Percentiles rank a stretch among this genome's conserved stretches.
These are phyloP conservation scores for Monosporascus sp. DNA, from an alignment of 2,329 filamentous ascomycete species.

Conservation along the genomic window DNA sequence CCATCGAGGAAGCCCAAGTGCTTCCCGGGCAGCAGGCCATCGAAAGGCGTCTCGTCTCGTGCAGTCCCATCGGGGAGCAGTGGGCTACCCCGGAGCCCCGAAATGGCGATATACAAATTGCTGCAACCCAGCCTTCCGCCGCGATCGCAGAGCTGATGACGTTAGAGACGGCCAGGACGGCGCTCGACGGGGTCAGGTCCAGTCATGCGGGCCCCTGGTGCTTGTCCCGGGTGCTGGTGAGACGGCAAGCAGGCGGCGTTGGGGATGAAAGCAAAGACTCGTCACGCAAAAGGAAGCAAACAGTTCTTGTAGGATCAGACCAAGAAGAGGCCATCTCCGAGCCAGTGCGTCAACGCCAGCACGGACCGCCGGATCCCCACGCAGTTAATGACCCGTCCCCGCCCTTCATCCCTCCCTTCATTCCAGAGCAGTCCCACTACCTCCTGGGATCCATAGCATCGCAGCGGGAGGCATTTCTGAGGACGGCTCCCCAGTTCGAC, in stretches of 20 bases:
- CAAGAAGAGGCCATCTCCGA: too few species aligned
- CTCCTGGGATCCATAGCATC: constrained; percentile 45
- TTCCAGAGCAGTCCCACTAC: constrained; percentile 39
- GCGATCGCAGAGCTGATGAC: constrained; percentile 52
- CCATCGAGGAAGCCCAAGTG: constrained; percentile 62
- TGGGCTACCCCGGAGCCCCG: constrained; percentile 53
- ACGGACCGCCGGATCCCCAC: not conserved
- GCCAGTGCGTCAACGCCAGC: too few species aligned
- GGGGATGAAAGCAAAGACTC: not conserved
- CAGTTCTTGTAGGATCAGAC: not conserved
- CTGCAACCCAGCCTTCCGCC: constrained; percentile 32
- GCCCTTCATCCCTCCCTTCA: constrained; percentile 10
- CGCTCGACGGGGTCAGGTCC: constrained; percentile 33
- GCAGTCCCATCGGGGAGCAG: constrained; percentile 35
- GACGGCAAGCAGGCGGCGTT: constrained; percentile 2
- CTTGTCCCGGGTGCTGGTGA: constrained; percentile 32
- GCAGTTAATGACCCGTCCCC: too few species aligned
- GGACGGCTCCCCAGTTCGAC: constrained; percentile 51
- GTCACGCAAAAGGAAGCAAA: constrained; percentile 10
- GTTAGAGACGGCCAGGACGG: constrained; percentile 38
- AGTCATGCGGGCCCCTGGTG: constrained; percentile 39
- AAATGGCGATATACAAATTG: constrained; percentile 32
- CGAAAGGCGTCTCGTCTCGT: constrained; percentile 40
- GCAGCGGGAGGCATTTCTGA: constrained; percentile 34
- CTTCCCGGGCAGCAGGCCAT: constrained; percentile 29